Percentiles rank a stretch among this genome's conserved stretches.
Evolutionary conservation across 345 rosid species (phyloP).

Genomic region (Eucalyptus fibrosa): DNA sequence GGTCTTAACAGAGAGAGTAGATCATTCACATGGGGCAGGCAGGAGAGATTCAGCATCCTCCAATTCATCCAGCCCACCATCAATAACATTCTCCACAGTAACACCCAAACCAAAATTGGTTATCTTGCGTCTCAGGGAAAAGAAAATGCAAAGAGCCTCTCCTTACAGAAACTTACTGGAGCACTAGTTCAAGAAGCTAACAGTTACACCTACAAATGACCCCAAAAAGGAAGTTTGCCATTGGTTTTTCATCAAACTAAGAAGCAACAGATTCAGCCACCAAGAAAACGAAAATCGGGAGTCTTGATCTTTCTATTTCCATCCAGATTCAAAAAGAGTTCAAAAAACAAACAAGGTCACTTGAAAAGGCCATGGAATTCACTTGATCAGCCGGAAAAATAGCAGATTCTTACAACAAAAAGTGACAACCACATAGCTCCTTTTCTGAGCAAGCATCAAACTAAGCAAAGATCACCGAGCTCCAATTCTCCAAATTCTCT

Average conservation of each 20-base stretch:
- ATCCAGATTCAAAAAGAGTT: neutral
- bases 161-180: neutral
- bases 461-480: neutral
- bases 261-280: neutral
- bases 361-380: neutral
- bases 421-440: neutral
- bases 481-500: neutral
- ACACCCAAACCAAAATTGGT: neutral
- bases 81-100: neutral
- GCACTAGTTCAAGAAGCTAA: neutral
- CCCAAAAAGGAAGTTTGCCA: neutral
- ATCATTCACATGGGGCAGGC: neutral
- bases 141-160: neutral
- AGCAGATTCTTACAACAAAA: neutral
- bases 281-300: neutral
- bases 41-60: neutral
- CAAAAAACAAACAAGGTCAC: neutral
- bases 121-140: neutral
- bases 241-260: neutral
- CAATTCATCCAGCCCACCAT: neutral
- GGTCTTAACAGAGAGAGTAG: neutral
- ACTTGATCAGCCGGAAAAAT: neutral
- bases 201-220: neutral
- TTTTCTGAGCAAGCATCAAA: neutral
- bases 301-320: neutral